phyloP scores from a whole-genome alignment of 768 basidiomycete species.

The Russula abietina region DNA sequence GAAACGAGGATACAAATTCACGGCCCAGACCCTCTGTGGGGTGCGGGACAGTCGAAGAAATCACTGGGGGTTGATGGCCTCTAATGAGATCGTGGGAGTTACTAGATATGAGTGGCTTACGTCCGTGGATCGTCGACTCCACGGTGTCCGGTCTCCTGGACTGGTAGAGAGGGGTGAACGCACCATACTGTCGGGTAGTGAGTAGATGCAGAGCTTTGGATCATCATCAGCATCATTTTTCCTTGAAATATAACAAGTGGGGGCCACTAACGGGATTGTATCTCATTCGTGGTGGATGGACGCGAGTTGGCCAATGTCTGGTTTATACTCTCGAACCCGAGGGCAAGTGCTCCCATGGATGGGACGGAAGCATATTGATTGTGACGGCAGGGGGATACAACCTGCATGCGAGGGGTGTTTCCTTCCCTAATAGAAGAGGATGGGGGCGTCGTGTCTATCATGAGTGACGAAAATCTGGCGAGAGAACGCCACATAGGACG shows the following conservation, averaged over 20 bases:
- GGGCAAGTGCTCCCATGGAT: no score
- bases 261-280: not conserved
- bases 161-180: not conserved
- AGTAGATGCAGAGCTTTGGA: not conserved
- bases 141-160: not conserved
- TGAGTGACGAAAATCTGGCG: no score
- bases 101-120: not conserved
- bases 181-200: constrained; percentile 2
- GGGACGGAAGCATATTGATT: no score
- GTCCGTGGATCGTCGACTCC: not conserved
- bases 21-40: not conserved
- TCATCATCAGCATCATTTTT: not conserved
- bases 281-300: no score
- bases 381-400: no score
- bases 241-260: not conserved
- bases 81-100: not conserved
- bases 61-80: not conserved
- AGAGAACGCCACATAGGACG: no score
- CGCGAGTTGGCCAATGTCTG: no score
- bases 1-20: not conserved
- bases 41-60: not conserved
- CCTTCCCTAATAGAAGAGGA: no score
- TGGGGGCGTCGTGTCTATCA: no score
- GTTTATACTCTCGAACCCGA: no score
- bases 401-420: no score